Percentiles rank a stretch among this genome's conserved stretches.
Conservation (phyloP, 768 basidiomycete genomes). For the Termitomyces sp. region DNA sequence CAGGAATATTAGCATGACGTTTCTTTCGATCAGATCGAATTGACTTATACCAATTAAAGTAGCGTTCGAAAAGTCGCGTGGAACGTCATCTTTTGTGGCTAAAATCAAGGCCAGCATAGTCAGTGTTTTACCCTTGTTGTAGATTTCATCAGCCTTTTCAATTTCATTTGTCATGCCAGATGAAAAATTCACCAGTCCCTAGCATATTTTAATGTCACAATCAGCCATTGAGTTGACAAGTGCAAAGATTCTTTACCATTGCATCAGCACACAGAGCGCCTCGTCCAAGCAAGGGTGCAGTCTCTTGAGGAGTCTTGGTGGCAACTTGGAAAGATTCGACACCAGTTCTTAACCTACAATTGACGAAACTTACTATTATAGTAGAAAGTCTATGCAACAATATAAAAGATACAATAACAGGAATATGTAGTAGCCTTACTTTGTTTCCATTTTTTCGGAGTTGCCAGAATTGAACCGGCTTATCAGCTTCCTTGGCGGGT, state of each 20-base stretch:
- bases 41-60: constrained; percentile 67
- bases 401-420: not conserved
- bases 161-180: not conserved
- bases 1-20: not conserved
- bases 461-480: constrained; percentile 90
- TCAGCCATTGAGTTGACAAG: not conserved
- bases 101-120: constrained; percentile 81
- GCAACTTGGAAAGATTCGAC: constrained; percentile 43
- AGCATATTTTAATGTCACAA: not conserved
- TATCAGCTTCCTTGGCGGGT: constrained; percentile 60
- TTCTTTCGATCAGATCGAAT: not conserved
- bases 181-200: constrained; percentile 34
- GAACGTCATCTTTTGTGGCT: constrained; percentile 64
- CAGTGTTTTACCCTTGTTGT: constrained; percentile 75
- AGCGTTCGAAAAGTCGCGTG: constrained; percentile 49
- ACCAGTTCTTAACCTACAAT: not conserved
- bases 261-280: constrained; percentile 90
- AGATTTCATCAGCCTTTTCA: not conserved
- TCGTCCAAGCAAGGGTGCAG: constrained; percentile 59
- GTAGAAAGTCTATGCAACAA: constrained; percentile 46
- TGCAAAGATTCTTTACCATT: constrained; percentile 48
- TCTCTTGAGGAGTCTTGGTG: constrained; percentile 72
- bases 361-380: constrained; percentile 52
- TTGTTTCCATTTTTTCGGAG: constrained; percentile 48
- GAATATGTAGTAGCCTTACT: constrained; percentile 27